Percentiles rank a stretch among this genome's conserved stretches.
phyloP scores from a whole-genome alignment of 352 stramenopile genomes.

The Phytophthora vignae region DNA sequence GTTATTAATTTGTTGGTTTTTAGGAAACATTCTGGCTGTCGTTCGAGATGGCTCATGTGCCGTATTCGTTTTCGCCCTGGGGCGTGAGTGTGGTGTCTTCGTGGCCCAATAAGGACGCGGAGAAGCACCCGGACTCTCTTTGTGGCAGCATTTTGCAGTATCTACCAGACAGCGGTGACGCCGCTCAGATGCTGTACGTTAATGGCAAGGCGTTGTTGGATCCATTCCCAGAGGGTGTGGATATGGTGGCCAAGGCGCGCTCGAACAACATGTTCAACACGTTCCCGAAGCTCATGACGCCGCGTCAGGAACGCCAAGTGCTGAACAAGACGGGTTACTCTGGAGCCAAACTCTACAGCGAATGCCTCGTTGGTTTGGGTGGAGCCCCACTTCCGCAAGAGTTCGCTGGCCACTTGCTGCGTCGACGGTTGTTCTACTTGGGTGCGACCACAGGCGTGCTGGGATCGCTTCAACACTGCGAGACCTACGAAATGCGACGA shows the following conservation, averaged over 20 bases:
- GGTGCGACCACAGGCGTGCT: slow-evolving; percentile 26
- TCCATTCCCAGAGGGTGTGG: slow-evolving; percentile 31
- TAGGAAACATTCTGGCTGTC: slow-evolving; percentile 48
- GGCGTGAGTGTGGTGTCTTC: slow-evolving; percentile 57
- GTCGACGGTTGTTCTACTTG: slow-evolving; percentile 46
- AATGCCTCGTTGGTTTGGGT: slow-evolving; percentile 50
- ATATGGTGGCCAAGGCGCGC: slow-evolving; percentile 32
- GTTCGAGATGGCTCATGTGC: slow-evolving; percentile 30
- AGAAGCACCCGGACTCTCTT: slow-evolving; percentile 60
- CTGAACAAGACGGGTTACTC: slow-evolving; percentile 12
- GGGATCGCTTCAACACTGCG: slow-evolving; percentile 31
- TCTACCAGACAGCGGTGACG: slow-evolving; percentile 33
- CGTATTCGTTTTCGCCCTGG: slow-evolving; percentile 70
- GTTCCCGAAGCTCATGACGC: slow-evolving; percentile 56
- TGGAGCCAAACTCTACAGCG: slow-evolving; percentile 31
- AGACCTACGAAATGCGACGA: slow-evolving; percentile 29
- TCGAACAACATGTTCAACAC: slow-evolving; percentile 49
- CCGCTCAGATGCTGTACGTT: slow-evolving; percentile 29
- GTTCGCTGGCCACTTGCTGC: slow-evolving; percentile 42
- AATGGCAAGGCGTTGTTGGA: slow-evolving; percentile 30
- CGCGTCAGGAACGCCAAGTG: slow-evolving; percentile 40
- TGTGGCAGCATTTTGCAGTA: slow-evolving; percentile 76
- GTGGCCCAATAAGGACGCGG: slow-evolving; percentile 52
- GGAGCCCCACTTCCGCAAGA: slow-evolving; percentile 37
- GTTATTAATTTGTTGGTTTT: background rate